Percentiles rank a stretch among this genome's conserved stretches.
Evolutionary conservation across 2,329 filamentous ascomycete species (phyloP).

Genomic region (Aspergillus melleus): DNA sequence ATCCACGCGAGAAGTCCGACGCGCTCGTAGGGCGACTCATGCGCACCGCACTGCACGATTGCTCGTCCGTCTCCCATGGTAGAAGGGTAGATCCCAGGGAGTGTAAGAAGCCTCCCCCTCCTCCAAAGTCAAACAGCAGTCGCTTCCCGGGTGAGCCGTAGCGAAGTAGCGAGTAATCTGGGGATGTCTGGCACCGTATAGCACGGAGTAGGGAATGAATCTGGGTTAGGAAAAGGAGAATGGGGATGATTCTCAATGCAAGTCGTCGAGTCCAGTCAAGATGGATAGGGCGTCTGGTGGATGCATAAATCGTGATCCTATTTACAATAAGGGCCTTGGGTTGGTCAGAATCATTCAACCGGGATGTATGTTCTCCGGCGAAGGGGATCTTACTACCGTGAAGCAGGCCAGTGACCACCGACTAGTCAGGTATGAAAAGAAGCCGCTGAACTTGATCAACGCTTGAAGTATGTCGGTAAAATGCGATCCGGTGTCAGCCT

Average conservation of each 20-base stretch:
- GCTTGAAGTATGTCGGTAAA: slow-evolving; percentile 50
- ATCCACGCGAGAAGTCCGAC: slow-evolving; percentile 66
- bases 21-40: slow-evolving; percentile 64
- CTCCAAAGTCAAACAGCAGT: slow-evolving; percentile 68
- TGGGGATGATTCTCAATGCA: slow-evolving; percentile 68
- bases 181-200: slow-evolving; percentile 87
- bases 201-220: slow-evolving; percentile 72
- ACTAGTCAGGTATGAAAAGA: slow-evolving; percentile 88
- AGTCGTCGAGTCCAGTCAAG: slow-evolving; percentile 73
- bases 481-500: slow-evolving; percentile 35
- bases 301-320: slow-evolving; percentile 89
- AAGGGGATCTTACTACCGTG: slow-evolving; percentile 59
- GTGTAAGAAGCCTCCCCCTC: slow-evolving; percentile 70
- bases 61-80: slow-evolving; percentile 70
- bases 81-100: slow-evolving; percentile 69
- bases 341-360: slow-evolving; percentile 11
- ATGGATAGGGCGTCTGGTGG: slow-evolving; percentile 75
- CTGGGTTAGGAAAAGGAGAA: slow-evolving; percentile 69
- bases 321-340: slow-evolving; percentile 77
- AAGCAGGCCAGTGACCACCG: slow-evolving; percentile 91
- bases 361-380: neutral
- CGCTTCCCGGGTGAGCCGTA: slow-evolving; percentile 68
- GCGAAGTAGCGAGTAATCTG: slow-evolving; percentile 67
- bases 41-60: slow-evolving; percentile 71
- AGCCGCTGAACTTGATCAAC: slow-evolving; percentile 72